Conservation (phyloP, 2,329 filamentous ascomycete genomes). For the Teratosphaeria nubilosa region DNA sequence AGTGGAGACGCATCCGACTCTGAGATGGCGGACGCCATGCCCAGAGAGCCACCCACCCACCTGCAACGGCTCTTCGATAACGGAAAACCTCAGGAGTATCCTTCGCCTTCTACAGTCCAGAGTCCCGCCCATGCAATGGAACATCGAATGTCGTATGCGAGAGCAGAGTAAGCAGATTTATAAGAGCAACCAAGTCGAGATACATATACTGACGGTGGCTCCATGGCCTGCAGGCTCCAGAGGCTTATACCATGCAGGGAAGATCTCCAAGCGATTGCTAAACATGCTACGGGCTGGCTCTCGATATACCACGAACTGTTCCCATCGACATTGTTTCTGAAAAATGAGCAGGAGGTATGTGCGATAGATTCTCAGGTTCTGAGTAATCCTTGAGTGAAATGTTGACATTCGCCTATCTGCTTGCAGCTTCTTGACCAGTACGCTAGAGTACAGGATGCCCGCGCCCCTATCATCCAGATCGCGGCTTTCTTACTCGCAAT, state of each 20-base stretch:
- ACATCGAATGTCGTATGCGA: not conserved
- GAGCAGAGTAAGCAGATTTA: not conserved
- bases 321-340: not conserved
- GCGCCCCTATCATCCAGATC: not conserved
- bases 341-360: not conserved
- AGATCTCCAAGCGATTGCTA: not conserved
- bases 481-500: not conserved
- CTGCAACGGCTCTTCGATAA: not conserved
- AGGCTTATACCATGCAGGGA: not conserved
- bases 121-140: not conserved
- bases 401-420: not conserved
- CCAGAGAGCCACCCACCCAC: conserved; percentile 1
- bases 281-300: not conserved
- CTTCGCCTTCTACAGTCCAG: not conserved
- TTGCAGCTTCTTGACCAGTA: not conserved
- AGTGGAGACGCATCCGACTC: not conserved
- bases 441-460: not conserved
- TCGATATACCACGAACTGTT: not conserved
- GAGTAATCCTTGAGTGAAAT: not conserved
- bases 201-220: not conserved
- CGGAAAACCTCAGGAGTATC: not conserved
- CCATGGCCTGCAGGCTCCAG: not conserved
- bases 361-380: not conserved
- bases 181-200: not conserved
- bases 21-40: not conserved